Evolutionary conservation across 345 rosid species (phyloP).

Genomic region (Ceriops zippeliana): DNA sequence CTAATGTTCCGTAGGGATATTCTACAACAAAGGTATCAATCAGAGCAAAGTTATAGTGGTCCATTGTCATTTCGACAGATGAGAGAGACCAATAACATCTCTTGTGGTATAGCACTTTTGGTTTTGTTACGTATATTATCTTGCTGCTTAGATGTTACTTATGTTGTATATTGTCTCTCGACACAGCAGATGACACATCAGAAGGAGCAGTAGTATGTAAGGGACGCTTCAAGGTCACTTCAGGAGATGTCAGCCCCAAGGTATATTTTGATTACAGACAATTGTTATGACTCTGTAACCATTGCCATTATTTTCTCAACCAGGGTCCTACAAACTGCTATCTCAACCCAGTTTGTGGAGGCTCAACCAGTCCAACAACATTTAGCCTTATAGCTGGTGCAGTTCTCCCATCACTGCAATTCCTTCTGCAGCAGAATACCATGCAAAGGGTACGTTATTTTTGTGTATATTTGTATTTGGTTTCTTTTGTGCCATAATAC

Average conservation of each 20-base stretch:
- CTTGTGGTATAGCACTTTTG: slow-evolving; percentile 40
- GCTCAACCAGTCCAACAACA: slow-evolving; percentile 44
- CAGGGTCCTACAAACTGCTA: slow-evolving; percentile 62
- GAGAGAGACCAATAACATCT: slow-evolving; percentile 56
- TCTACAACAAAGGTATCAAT: slow-evolving; percentile 48
- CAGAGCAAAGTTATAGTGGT: slow-evolving; percentile 76
- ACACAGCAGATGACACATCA: slow-evolving; percentile 64
- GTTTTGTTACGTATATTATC: slow-evolving; percentile 11
- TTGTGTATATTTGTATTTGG: background rate
- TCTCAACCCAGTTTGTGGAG: slow-evolving; percentile 42
- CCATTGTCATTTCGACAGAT: slow-evolving; percentile 55
- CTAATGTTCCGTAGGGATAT: slow-evolving; percentile 47
- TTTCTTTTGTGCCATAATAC: background rate
- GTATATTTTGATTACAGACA: slow-evolving; percentile 32
- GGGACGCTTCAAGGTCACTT: slow-evolving; percentile 92
- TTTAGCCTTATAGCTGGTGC: slow-evolving; percentile 42
- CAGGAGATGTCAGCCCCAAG: slow-evolving; percentile 83
- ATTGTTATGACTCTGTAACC: slow-evolving; percentile 21
- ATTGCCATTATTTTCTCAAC: slow-evolving; percentile 30
- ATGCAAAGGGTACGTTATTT: slow-evolving; percentile 60
- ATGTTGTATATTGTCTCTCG: slow-evolving; percentile 10
- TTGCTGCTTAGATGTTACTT: slow-evolving; percentile 2
- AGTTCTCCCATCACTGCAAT: slow-evolving; percentile 71
- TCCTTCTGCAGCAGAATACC: slow-evolving; percentile 76
- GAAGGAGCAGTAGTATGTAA: slow-evolving; percentile 74